Conservation (phyloP, 495 filamentous ascomycete species). For the Clohesyomyces aquaticus region DNA sequence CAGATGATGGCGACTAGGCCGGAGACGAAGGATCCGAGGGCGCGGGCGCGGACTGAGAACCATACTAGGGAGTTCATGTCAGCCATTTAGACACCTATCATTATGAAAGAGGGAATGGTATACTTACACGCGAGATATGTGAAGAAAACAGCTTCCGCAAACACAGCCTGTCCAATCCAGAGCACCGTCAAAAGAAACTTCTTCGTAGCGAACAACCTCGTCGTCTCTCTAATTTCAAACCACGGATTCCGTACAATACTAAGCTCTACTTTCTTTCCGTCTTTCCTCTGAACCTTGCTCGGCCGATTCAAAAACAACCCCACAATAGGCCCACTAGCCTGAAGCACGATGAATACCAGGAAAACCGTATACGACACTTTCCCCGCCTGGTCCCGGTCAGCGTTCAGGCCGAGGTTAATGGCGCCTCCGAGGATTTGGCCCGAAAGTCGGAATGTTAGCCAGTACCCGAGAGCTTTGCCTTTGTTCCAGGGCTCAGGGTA, state of each 20-base stretch:
- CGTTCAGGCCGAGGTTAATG: constrained; percentile 66
- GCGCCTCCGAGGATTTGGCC: constrained; percentile 68
- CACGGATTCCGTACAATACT: constrained; percentile 53
- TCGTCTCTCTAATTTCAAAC: constrained; percentile 57
- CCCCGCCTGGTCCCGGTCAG: constrained; percentile 55
- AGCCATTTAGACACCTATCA: background rate
- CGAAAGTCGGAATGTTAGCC: constrained; percentile 63
- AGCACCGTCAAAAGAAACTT: constrained; percentile 62
- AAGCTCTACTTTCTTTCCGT: constrained; percentile 58
- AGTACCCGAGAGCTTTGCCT: constrained; percentile 62
- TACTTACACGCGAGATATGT: constrained; percentile 55
- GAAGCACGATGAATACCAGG: constrained; percentile 64
- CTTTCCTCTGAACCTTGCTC: constrained; percentile 58
- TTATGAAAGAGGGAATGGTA: background rate
- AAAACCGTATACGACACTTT: constrained; percentile 66
- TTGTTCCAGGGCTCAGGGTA: constrained; percentile 68
- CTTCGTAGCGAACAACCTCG: constrained; percentile 55
- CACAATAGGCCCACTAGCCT: constrained; percentile 60
- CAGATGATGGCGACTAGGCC: constrained; percentile 61
- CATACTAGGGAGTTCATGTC: constrained; percentile 47
- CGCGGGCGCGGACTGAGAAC: constrained; percentile 65
- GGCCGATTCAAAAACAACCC: constrained; percentile 60
- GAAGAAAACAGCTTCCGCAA: constrained; percentile 65
- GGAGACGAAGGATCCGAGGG: constrained; percentile 64
- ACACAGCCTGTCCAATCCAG: constrained; percentile 65